These are phyloP conservation scores for Leccinum ochraceum DNA, from an alignment of 768 basidiomycete species.

Conservation along the genomic window DNA sequence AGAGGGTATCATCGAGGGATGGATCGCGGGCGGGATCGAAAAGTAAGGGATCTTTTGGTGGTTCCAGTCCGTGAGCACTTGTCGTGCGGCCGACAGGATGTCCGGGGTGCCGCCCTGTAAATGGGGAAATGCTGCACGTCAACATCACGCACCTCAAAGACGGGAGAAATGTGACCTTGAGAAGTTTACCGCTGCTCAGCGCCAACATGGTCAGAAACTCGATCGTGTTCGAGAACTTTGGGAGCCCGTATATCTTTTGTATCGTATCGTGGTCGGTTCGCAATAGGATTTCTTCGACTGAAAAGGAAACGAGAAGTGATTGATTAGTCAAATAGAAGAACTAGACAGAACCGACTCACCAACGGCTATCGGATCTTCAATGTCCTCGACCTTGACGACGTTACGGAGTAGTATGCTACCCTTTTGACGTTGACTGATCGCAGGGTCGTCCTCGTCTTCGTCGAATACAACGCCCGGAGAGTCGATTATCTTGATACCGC, in stretches of 20 bases:
- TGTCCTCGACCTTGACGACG: conserved; percentile 86
- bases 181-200: conserved; percentile 74
- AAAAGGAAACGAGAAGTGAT: neutral
- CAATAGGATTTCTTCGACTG: conserved; percentile 84
- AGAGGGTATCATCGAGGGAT: conserved; percentile 73
- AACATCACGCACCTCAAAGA: neutral
- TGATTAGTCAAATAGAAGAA: too few relatives aligned
- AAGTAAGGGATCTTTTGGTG: conserved; percentile 93
- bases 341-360: conserved; percentile 48
- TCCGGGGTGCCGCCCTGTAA: conserved; percentile 88
- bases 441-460: conserved; percentile 57
- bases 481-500: conserved; percentile 89
- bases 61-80: conserved; percentile 91
- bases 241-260: conserved; percentile 84
- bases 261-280: conserved; percentile 73
- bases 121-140: neutral
- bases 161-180: conserved; percentile 55
- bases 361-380: conserved; percentile 87
- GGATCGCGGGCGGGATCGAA: conserved; percentile 74
- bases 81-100: conserved; percentile 75
- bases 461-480: conserved; percentile 98
- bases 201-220: conserved; percentile 93
- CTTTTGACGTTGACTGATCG: conserved; percentile 47
- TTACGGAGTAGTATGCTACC: conserved; percentile 78
- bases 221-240: conserved; percentile 65